Evolutionary conservation across 768 basidiomycete genomes (phyloP).

Genomic region (Pleurotus citrinopileatus): DNA sequence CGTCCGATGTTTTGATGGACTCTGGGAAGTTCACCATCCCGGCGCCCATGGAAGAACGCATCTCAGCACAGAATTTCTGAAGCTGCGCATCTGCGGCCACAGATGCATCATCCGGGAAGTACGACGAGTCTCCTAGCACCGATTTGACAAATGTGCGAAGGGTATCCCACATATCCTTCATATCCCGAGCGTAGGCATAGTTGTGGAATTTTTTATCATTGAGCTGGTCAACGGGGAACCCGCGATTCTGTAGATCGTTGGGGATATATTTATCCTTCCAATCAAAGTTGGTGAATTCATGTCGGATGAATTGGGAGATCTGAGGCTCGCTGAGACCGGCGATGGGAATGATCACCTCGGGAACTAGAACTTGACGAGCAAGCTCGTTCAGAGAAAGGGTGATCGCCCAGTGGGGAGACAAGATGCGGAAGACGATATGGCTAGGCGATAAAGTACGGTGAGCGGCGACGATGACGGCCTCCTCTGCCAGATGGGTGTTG

Average conservation of each 20-base stretch:
- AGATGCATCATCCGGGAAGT: constrained; percentile 18
- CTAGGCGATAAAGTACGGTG: constrained; percentile 20
- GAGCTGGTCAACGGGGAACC: constrained; percentile 24
- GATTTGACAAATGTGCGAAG: constrained; percentile 22
- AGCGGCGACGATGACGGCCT: constrained; percentile 27
- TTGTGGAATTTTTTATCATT: constrained; percentile 26
- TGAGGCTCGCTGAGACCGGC: constrained; percentile 17
- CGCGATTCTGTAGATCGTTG: constrained; percentile 24
- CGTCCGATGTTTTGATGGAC: constrained; percentile 20
- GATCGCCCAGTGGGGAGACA: constrained; percentile 26
- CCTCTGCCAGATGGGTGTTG: constrained; percentile 28
- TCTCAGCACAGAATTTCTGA: constrained; percentile 19
- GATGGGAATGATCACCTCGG: constrained; percentile 21
- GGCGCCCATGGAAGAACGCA: constrained; percentile 20
- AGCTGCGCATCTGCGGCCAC: constrained; percentile 20
- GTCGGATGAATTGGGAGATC: constrained; percentile 17
- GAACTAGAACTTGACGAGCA: constrained; percentile 24
- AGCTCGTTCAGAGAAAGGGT: constrained; percentile 25
- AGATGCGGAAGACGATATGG: constrained; percentile 25
- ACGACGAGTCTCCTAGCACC: constrained; percentile 15
- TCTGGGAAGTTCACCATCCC: constrained; percentile 22
- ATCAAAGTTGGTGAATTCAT: constrained; percentile 22
- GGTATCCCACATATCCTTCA: constrained; percentile 23
- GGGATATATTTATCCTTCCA: constrained; percentile 24
- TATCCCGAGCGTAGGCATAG: constrained; percentile 25